Evolutionary conservation across 2,329 filamentous ascomycete genomes (phyloP).

Genomic region (Immersiporthe knoxdaviesiana): DNA sequence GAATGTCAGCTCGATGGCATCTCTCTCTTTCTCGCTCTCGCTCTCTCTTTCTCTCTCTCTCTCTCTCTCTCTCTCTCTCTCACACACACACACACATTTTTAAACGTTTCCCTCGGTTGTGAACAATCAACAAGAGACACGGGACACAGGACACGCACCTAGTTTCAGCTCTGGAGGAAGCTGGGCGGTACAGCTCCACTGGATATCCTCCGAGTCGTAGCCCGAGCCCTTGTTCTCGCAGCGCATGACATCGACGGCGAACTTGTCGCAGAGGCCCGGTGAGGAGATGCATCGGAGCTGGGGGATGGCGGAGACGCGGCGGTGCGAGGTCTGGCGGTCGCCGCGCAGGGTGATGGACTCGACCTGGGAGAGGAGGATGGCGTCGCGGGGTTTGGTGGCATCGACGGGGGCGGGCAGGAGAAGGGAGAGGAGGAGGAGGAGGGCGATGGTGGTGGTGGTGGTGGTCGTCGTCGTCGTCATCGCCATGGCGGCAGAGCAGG

Average conservation of each 20-base stretch:
- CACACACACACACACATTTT: not conserved
- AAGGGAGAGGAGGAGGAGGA: constrained; percentile 9
- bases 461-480: too few relatives aligned
- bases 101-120: not conserved
- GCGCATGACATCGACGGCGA: constrained; percentile 80
- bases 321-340: constrained; percentile 68
- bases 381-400: constrained; percentile 49
- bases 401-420: constrained; percentile 30
- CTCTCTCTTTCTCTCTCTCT: too few relatives aligned
- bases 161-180: constrained; percentile 68
- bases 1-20: not conserved
- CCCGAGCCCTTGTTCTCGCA: constrained; percentile 84
- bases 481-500: not conserved
- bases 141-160: constrained; percentile 47
- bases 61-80: not conserved
- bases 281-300: constrained; percentile 78
- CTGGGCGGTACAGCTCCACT: constrained; percentile 82
- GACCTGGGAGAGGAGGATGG: constrained; percentile 65
- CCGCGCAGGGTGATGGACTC: constrained; percentile 77
- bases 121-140: not conserved
- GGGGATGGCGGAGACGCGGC: constrained; percentile 75
- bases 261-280: constrained; percentile 65
- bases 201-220: constrained; percentile 78
- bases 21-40: too few relatives aligned
- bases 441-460: not conserved